Evolutionary conservation across 2,329 filamentous ascomycete genomes (phyloP).

Genomic region (Scedosporium aurantiacum): DNA sequence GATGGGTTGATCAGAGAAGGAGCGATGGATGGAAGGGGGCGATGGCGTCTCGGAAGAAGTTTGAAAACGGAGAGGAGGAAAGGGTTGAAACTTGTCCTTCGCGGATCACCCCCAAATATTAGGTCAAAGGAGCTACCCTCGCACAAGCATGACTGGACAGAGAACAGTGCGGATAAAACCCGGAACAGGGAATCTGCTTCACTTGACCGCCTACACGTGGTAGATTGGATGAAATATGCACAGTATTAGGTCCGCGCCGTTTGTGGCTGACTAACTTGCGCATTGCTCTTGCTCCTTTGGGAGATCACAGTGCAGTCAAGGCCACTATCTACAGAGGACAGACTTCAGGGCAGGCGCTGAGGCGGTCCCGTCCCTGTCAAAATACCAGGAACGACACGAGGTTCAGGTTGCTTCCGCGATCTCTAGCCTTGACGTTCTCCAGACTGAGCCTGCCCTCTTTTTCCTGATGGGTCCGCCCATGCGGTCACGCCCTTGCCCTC

Average conservation of each 20-base stretch:
- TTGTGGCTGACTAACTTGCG: neutral
- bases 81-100: conserved; percentile 10
- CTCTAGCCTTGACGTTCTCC: no score
- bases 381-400: neutral
- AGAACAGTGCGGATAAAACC: neutral
- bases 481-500: no score
- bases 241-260: neutral
- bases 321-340: neutral
- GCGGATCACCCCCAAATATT: conserved; percentile 9
- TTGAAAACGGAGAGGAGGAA: conserved; percentile 1
- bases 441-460: neutral
- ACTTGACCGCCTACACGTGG: neutral
- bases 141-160: neutral
- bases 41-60: conserved; percentile 6
- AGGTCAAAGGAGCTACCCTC: conserved; percentile 1
- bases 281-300: neutral
- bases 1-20: conserved; percentile 4
- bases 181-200: no score
- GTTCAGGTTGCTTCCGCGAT: no score
- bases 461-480: no score
- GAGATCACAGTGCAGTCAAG: neutral
- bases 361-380: neutral
- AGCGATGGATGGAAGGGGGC: conserved; percentile 3
- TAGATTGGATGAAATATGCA: neutral
- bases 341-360: neutral